A percentile compares a stretch with the other conserved stretches of the same genome.
Evolutionary conservation across 192 early-diverging fungal species (phyloP).

Genomic region (Rhizophagus sp.): DNA sequence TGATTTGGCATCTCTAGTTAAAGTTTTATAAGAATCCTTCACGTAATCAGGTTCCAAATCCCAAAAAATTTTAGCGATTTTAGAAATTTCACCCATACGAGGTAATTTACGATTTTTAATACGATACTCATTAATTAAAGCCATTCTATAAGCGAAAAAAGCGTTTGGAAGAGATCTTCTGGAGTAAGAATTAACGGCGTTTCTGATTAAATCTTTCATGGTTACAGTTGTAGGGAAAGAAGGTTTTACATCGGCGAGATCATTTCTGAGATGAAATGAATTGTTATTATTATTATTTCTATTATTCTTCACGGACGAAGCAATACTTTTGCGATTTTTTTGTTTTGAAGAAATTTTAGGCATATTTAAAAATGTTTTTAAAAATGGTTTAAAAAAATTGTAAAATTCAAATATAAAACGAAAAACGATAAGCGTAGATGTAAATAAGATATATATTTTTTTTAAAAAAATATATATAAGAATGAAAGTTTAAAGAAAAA

Average conservation of each 20-base stretch:
- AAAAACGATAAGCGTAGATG: too few relatives aligned
- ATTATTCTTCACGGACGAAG: too few relatives aligned
- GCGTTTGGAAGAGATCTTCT: not conserved
- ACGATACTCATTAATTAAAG: not conserved
- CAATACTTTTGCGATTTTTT: too few relatives aligned
- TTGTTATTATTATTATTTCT: too few relatives aligned
- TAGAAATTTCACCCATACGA: not conserved
- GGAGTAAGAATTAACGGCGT: not conserved
- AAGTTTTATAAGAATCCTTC: not conserved
- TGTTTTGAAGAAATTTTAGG: too few relatives aligned
- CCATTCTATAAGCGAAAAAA: not conserved
- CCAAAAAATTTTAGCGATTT: not conserved
- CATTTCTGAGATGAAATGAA: too few relatives aligned
- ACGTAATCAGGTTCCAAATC: not conserved
- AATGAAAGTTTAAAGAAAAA: too few relatives aligned
- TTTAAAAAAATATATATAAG: too few relatives aligned
- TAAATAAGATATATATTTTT: too few relatives aligned
- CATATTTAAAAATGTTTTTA: too few relatives aligned
- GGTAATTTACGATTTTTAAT: not conserved
- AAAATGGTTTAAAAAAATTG: too few relatives aligned
- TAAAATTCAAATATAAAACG: too few relatives aligned
- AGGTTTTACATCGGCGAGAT: not conserved
- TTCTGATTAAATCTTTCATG: not conserved
- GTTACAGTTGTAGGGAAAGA: not conserved
- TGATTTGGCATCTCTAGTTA: not conserved